These are phyloP conservation scores for Cenococcum geophilum DNA, from an alignment of 495 filamentous ascomycete species.

Conservation along the genomic window DNA sequence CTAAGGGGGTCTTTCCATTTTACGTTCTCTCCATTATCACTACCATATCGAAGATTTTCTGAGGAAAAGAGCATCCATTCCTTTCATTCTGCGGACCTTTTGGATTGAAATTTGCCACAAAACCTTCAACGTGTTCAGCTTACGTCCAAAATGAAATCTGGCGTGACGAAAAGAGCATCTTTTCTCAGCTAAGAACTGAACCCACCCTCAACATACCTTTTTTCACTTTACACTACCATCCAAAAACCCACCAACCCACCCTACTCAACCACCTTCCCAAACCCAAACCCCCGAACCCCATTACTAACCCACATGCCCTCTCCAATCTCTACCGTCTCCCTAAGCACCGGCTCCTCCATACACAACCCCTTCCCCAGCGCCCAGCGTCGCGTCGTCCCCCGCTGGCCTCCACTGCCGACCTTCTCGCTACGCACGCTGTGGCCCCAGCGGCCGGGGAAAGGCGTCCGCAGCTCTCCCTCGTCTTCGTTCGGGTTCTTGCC, in stretches of 20 bases:
- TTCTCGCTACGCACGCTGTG: conserved; percentile 30
- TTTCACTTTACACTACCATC: no score
- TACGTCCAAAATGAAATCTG: no score
- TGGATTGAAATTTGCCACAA: no score
- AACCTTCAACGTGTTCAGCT: no score
- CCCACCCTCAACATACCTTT: no score
- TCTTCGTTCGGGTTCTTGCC: conserved; percentile 3
- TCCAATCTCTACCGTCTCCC: conserved; percentile 55
- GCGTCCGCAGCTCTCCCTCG: conserved; percentile 28
- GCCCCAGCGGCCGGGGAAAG: conserved; percentile 31
- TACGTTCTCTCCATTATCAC: no score
- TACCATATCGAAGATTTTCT: no score
- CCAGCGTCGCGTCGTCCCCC: conserved; percentile 77
- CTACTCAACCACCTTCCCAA: conserved; percentile 28
- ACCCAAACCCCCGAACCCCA: conserved; percentile 67
- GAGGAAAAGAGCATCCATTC: no score
- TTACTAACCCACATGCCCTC: conserved; percentile 83
- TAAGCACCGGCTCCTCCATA: conserved; percentile 53
- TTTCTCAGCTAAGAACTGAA: no score
- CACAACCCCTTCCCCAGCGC: conserved; percentile 59
- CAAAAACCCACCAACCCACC: background rate
- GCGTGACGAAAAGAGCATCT: no score
- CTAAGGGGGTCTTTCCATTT: no score
- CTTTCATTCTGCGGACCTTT: no score
- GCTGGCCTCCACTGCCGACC: conserved; percentile 62